Conservation (phyloP, 108 stramenopile genomes). For the Conticribra weissflogii region DNA sequence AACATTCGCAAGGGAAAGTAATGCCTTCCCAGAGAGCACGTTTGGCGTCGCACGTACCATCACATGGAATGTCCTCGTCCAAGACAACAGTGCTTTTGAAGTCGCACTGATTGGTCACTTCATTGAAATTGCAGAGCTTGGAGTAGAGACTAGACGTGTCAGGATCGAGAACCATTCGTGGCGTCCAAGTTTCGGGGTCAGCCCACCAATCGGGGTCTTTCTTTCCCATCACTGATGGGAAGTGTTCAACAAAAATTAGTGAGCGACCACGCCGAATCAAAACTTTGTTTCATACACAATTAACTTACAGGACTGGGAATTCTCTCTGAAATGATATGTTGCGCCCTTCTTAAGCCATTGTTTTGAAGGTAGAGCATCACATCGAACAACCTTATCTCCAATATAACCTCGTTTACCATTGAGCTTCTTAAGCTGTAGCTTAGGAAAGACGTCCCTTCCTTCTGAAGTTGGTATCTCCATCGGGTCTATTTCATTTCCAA, state of each 20-base stretch:
- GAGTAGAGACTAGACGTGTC: conserved; percentile 25
- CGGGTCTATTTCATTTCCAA: conserved; percentile 28
- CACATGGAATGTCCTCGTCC: conserved; percentile 27
- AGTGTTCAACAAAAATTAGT: no score
- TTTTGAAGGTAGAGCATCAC: conserved; percentile 9
- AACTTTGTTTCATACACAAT: no score
- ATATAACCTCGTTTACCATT: conserved; percentile 21
- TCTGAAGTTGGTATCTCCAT: conserved; percentile 37
- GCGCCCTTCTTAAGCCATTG: conserved; percentile 41
- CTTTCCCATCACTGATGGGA: conserved; percentile 21
- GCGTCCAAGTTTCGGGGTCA: conserved; percentile 7
- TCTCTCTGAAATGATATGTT: conserved; percentile 20
- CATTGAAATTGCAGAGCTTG: conserved; percentile 28
- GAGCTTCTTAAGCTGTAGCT: conserved; percentile 8
- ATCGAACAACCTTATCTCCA: conserved; percentile 16
- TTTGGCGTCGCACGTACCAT: conserved; percentile 24
- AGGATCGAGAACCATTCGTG: conserved; percentile 21
- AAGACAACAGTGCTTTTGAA: conserved; percentile 31
- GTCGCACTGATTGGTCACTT: conserved; percentile 10
- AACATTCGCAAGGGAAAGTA: conserved; percentile 27
- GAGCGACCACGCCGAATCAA: no score
- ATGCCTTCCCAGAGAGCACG: conserved; percentile 9
- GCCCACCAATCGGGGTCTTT: conserved; percentile 34
- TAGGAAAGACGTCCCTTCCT: conserved; percentile 36
- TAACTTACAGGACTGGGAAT: conserved; percentile 23